These are phyloP conservation scores for Debaryomyces udenii DNA, from an alignment of 1,139 yeast species.

Conservation along the genomic window DNA sequence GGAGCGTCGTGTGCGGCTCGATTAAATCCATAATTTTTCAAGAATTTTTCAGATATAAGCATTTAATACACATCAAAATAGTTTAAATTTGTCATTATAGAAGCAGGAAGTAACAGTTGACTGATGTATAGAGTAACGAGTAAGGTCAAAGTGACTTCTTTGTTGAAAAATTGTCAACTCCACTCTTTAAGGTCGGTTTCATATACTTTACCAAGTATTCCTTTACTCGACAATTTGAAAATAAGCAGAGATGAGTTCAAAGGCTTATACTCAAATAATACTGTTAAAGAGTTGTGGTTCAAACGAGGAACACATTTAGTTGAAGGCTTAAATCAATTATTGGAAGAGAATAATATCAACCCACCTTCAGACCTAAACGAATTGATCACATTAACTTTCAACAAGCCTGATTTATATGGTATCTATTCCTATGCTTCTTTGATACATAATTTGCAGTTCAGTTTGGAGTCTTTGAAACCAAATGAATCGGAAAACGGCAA, in stretches of 20 bases:
- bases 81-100: background rate
- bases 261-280: slow-evolving; percentile 57
- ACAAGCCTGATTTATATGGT: slow-evolving; percentile 48
- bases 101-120: slow-evolving; percentile 1
- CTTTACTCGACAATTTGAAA: slow-evolving; percentile 36
- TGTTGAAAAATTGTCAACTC: slow-evolving; percentile 4
- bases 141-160: slow-evolving; percentile 13
- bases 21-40: slow-evolving; percentile 3
- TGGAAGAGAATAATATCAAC: slow-evolving; percentile 31
- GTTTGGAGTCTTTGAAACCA: slow-evolving; percentile 55
- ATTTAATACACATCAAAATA: background rate
- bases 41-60: slow-evolving; percentile 5
- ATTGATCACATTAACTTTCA: slow-evolving; percentile 44
- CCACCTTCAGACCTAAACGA: slow-evolving; percentile 36
- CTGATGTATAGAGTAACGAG: slow-evolving; percentile 16
- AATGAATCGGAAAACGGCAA: slow-evolving; percentile 19
- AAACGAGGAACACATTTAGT: slow-evolving; percentile 53
- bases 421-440: slow-evolving; percentile 62
- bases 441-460: slow-evolving; percentile 61
- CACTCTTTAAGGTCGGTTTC: slow-evolving; percentile 23
- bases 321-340: slow-evolving; percentile 46
- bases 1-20: slow-evolving; percentile 3
- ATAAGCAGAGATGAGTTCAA: slow-evolving; percentile 41
- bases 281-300: slow-evolving; percentile 63
- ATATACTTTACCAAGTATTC: slow-evolving; percentile 33